Conservation (phyloP, 139 green algal genomes). For the Microglena sp. region DNA sequence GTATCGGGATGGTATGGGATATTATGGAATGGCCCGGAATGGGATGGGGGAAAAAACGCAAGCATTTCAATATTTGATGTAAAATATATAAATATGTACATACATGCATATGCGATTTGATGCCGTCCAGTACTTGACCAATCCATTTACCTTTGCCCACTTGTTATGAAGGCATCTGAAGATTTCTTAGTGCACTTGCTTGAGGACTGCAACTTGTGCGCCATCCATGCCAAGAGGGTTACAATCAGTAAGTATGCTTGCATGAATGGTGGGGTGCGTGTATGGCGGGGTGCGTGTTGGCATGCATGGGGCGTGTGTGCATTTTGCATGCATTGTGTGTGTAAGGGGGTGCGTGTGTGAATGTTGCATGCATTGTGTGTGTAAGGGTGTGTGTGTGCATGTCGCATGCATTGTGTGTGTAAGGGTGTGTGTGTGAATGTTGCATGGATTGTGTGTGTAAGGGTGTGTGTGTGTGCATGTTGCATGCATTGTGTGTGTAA, state of each 20-base stretch:
- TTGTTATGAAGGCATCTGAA: conserved; percentile 61
- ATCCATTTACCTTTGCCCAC: not conserved
- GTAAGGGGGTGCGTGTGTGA: not conserved
- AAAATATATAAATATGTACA: not conserved
- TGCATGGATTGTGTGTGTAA: no score
- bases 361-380: no score
- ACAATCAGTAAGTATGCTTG: conserved; percentile 72
- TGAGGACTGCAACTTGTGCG: conserved; percentile 90
- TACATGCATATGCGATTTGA: not conserved
- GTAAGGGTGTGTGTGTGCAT: no score
- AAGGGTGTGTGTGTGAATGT: no score
- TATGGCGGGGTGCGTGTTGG: not conserved
- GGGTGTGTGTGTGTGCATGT: no score
- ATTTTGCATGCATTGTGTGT: not conserved
- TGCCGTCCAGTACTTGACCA: not conserved
- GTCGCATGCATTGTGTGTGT: no score
- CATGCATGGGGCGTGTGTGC: not conserved
- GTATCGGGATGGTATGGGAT: not conserved
- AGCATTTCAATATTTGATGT: not conserved
- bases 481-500: no score
- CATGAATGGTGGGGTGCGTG: not conserved
- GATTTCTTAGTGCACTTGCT: conserved; percentile 93
- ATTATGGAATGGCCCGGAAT: not conserved
- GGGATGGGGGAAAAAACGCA: not conserved
- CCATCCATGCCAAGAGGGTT: conserved; percentile 88